phyloP scores from a whole-genome alignment of 345 rosid species.

The Theobroma cacao region DNA sequence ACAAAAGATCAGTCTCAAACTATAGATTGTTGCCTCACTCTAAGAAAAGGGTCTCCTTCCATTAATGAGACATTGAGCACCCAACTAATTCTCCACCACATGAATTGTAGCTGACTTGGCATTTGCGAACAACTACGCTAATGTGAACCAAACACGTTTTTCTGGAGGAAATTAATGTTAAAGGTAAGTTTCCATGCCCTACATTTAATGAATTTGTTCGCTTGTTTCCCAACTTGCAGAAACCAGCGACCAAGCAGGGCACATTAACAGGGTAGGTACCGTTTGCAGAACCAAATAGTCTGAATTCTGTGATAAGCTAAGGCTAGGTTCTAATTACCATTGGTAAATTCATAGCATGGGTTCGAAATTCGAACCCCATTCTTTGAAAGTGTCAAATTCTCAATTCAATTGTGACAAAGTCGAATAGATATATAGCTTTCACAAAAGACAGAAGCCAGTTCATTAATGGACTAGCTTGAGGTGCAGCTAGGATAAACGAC shows the following conservation, averaged over 20 bases:
- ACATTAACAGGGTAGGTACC: too few relatives aligned
- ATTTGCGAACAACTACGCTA: neutral
- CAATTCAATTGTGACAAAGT: neutral
- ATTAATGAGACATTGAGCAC: neutral
- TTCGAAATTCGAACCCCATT: neutral
- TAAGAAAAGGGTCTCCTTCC: neutral
- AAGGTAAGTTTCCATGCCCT: neutral
- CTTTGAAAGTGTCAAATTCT: neutral
- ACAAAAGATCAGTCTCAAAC: neutral
- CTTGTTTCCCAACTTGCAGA: neutral
- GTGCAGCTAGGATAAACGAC: neutral
- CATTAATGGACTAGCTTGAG: neutral
- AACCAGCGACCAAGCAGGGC: too few relatives aligned
- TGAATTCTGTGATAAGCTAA: neutral
- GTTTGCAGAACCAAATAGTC: too few relatives aligned
- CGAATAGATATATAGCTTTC: neutral
- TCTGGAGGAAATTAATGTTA: neutral
- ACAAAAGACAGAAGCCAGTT: neutral
- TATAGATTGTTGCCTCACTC: constrained; percentile 8
- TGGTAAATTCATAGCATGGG: neutral
- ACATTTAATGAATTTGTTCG: neutral
- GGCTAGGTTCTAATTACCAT: neutral
- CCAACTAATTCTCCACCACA: neutral
- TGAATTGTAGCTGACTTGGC: neutral
- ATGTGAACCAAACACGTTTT: neutral